Evolutionary conservation across 1,284 basidiomycete species (phyloP), one percentile per base, ranked within the genome.

Genomic region (Testicularia cyperi): DNA sequence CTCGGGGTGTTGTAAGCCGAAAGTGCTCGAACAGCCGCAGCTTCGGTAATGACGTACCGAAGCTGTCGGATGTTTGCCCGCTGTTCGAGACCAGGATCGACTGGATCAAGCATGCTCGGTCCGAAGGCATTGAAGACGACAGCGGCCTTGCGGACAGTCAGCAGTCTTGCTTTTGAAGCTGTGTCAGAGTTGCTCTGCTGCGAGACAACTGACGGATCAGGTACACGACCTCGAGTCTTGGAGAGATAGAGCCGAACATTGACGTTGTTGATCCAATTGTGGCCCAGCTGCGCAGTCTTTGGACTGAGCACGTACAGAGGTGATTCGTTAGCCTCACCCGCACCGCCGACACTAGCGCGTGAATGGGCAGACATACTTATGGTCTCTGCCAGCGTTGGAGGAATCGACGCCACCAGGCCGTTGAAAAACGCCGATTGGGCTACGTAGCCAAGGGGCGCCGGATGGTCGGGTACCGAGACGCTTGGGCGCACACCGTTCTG

Each of bases 241-340:
- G 44, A 45, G 5, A 71, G 31, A 9, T 65, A 43, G 35, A 63
- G 25, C 0, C 69, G 42, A 0, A 60, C 57, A n/a, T 69, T 63
- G 32, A 71, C 36, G 29, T 53, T 38, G 32, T 68, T 71, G 23
- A 48, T 48, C 69, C 69, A 71, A 4, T 54, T 58, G 13, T 67
- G 61, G 4, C 69, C 69, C 10, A 71, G 33, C 25, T 68, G 66
- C 6, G 66, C 63, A 1, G 51, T 48, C 14, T 58, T 61, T 5
- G 62, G 44, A 16, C 45, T 31, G 1, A 62, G 31, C 2, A 28
- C 27, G 32, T 46, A 44, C 18, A 62, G 33, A 15, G 34, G 40
- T 0, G 26, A 40, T 12, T 51, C 47, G 15, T 18, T 32, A n/a
- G 8, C 30, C 30, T 19, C 30, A n/a, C n/a, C n/a, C 14, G 10